Evolutionary conservation across 129 eudicot species (phyloP), one percentile per base, ranked within the genome.

Genomic region (Lactuca saligna): DNA sequence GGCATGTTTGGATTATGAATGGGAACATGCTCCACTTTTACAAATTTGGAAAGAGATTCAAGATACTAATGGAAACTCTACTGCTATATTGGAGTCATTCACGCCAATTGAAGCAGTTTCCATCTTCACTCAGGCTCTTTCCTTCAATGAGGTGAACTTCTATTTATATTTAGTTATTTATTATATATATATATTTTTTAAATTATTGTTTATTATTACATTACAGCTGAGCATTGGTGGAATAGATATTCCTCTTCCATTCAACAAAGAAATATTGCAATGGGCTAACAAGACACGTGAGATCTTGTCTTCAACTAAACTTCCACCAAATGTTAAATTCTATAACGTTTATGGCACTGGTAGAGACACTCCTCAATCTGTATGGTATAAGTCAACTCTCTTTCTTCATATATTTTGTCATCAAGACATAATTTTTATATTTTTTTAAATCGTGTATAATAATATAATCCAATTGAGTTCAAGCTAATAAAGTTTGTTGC

Each of bases 271-370:
- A 65, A 77, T 94, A 35, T 71, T 87, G 73, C 82, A 86, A 54
- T 94, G 97, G 99, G 96, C 99, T 42, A 80, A 85, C 61, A 87
- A 83, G 83, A 94, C 99, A 56, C 79, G 82, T 75, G 83, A 85
- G 79, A 37, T 94, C 65, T 78, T 90, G 57, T 80, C 83, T 74
- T 65, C 73, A 61, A 94, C 99, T 37, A 76, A 87, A 87, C 78
- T 94, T 78, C 99, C 99, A 32, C 48, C 83, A 54, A 63, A 46
- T 73, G 89, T 94, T 59, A 94, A 89, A 61, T 94, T 94, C 83
- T 94, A 90, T 82, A 94, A 94, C 48, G 84, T 94, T 12, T 94
- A 94, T 63, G 99, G 99, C 72, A 89, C 97, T 63, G 74, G 77
- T 77, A 63, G 63, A 17, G 87, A 89, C 65, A 94, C 99, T 35